Base-by-base conservation (phyloP, 257 asterid species). In the Przewalskia tangutica region DNA sequence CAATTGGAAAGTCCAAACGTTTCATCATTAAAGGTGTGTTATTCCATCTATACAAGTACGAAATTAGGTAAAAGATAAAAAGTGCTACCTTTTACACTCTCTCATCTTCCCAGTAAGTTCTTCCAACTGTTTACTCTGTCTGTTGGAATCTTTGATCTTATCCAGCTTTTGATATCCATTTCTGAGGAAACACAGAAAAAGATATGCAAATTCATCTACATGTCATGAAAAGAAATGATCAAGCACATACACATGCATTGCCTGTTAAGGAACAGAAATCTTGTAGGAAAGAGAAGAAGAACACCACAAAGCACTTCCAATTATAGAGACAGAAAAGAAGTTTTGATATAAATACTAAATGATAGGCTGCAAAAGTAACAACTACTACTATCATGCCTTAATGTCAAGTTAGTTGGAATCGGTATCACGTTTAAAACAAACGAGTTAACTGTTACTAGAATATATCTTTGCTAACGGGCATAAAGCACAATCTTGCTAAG, bases 151-250 rank as follows among this genome's bases (percentile, higher is more conserved):
- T 87, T 94, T 94, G 81, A 94, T 88, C 88, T 94, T 93, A 84
- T 93, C 98, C 86, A 94, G 90, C 95, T 94, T 94, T 84, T 93
- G 97, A 84, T 93, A 94, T 81, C 98, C 98, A 91, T 94, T 93
- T 85, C 98, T 94, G 90, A 65, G 44, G 62, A 23, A 73, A 50
- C 18, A 27, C 1, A 27, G 46, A 50, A 27, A 48, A 50, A 50
- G 56, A 50, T 8, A 32, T 75, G 46, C 46, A 50, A 73, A 75
- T 50, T 20, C 48, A 62, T 23, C 62, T 23, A 48, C 59, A 75
- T 23, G 8, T 13, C 59, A 51, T 50, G 80, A 75, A 50, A 71
- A 71, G 79, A 46, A 44, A 48, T 71, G 7, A 4, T 46, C 16
- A 71, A 27, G 59, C 7, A 13, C 59, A 20, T 46, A 20, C 59